These are phyloP conservation scores for Cladorrhinum sp. DNA, from an alignment of 2,329 filamentous ascomycete species.

Conservation along the genomic window DNA sequence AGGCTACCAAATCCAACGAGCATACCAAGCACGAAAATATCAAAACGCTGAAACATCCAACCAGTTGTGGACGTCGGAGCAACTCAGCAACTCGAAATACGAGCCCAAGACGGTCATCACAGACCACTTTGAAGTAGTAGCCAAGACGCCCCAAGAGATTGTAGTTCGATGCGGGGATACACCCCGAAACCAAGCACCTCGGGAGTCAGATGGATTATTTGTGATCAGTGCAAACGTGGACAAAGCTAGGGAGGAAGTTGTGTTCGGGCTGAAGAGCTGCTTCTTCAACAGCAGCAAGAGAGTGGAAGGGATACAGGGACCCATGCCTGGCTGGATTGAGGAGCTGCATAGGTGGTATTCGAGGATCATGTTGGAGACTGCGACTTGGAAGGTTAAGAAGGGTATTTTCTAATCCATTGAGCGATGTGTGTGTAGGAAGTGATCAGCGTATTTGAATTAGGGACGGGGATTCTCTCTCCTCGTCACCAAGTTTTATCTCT, in stretches of 20 bases:
- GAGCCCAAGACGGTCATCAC: constrained; percentile 62
- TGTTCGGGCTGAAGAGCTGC: constrained; percentile 63
- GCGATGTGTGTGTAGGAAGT: too few species aligned
- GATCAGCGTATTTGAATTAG: too few species aligned
- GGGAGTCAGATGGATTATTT: constrained; percentile 64
- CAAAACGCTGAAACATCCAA: constrained; percentile 51
- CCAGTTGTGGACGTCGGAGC: constrained; percentile 59
- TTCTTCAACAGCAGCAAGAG: constrained; percentile 49
- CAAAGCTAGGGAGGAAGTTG: constrained; percentile 55
- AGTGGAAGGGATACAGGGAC: constrained; percentile 34
- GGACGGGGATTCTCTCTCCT: not conserved
- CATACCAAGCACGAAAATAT: constrained; percentile 58
- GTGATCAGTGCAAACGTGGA: constrained; percentile 62
- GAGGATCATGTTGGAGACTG: constrained; percentile 39
- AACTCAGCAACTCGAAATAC: constrained; percentile 56
- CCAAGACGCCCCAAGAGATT: constrained; percentile 59
- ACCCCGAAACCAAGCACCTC: constrained; percentile 53
- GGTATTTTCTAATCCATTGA: not conserved
- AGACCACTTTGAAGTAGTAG: constrained; percentile 70
- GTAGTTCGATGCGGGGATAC: constrained; percentile 65
- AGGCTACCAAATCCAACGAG: constrained; percentile 59
- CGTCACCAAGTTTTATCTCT: not conserved
- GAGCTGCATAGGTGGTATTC: constrained; percentile 41
- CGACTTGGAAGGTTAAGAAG: constrained; percentile 34
- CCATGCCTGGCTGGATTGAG: constrained; percentile 37